Conservation (phyloP, 1,284 basidiomycete genomes). For the Rhizoctonia solani region DNA sequence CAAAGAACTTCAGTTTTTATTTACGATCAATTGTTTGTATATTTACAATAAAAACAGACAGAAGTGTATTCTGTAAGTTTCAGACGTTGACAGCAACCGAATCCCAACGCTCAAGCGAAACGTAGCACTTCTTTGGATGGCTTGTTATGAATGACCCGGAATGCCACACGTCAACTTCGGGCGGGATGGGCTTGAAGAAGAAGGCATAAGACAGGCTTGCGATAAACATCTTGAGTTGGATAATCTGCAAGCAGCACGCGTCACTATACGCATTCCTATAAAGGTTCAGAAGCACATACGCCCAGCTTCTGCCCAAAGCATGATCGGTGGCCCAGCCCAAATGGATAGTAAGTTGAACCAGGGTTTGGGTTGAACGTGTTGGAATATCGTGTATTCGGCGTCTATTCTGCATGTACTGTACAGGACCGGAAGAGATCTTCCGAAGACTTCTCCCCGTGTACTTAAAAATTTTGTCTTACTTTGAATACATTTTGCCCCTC, state of each 20-base stretch:
- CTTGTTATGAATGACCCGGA: neutral
- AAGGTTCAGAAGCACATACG: neutral
- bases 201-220: neutral
- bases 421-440: no score
- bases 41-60: no score
- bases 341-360: neutral
- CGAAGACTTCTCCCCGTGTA: no score
- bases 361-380: neutral
- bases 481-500: no score
- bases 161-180: neutral
- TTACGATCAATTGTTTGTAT: no score
- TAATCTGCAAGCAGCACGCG: neutral
- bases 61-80: no score
- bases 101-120: conserved; percentile 1
- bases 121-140: conserved; percentile 2
- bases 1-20: no score
- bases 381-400: no score
- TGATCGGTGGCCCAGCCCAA: conserved; percentile 12
- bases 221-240: conserved; percentile 13
- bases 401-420: no score
- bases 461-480: no score
- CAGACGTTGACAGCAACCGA: neutral
- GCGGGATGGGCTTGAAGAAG: neutral
- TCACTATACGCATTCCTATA: no score
- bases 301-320: conserved; percentile 15